Evolutionary conservation across 2,329 filamentous ascomycete genomes (phyloP).

Genomic region (Aspergillus nomiae): DNA sequence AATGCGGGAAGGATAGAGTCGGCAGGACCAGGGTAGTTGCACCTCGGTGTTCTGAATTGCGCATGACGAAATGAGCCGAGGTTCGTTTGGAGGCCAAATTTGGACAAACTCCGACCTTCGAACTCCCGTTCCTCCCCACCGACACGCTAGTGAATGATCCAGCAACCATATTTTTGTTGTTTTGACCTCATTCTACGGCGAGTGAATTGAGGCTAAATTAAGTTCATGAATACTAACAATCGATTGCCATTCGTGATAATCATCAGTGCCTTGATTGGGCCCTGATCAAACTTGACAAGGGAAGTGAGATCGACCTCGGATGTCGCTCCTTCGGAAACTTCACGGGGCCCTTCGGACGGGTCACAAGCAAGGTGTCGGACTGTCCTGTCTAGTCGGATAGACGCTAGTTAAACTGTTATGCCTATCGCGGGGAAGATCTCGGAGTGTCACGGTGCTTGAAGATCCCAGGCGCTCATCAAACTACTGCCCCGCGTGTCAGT

Average conservation of each 20-base stretch:
- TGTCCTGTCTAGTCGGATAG: constrained; percentile 12
- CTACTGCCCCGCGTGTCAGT: constrained; percentile 13
- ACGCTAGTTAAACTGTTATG: constrained; percentile 1
- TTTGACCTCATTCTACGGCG: neutral
- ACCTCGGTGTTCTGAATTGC: constrained; percentile 33
- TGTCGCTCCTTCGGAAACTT: constrained; percentile 13
- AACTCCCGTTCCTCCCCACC: constrained; percentile 22
- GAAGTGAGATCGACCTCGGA: constrained; percentile 19
- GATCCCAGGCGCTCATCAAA: constrained; percentile 14
- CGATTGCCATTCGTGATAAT: neutral
- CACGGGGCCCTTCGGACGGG: constrained; percentile 17
- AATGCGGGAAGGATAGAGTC: constrained; percentile 15
- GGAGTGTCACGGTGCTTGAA: constrained; percentile 8
- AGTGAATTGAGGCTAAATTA: neutral
- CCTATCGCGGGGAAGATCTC: constrained; percentile 11
- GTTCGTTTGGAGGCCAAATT: constrained; percentile 23
- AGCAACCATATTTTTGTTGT: neutral
- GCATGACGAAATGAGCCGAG: constrained; percentile 37
- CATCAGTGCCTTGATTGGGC: neutral
- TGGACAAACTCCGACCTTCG: neutral
- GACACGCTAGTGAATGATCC: constrained; percentile 6
- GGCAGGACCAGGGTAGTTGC: constrained; percentile 13
- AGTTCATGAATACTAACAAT: neutral
- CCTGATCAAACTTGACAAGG: constrained; percentile 4
- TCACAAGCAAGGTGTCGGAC: constrained; percentile 6